Evolutionary conservation across 2,329 filamentous ascomycete species (phyloP).

Genomic region (Acrodontium crateriforme): DNA sequence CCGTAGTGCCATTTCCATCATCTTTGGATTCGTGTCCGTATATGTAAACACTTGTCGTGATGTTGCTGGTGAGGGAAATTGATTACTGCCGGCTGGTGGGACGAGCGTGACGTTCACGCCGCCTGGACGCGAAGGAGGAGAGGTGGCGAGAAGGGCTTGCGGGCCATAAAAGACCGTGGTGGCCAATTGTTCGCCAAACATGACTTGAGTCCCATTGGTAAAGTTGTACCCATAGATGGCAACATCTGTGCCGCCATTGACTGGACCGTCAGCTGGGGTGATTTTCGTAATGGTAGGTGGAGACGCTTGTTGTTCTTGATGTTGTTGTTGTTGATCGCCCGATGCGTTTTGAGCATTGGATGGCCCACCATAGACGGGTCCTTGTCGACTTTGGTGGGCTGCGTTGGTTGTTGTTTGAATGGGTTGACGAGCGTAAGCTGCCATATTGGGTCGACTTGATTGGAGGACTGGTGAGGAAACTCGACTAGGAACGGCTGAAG

Average conservation of each 20-base stretch:
- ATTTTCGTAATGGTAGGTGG: constrained; percentile 61
- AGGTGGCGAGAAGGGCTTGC: constrained; percentile 63
- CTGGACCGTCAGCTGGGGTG: constrained; percentile 70
- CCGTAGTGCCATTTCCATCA: constrained; percentile 43
- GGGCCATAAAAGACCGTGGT: constrained; percentile 71
- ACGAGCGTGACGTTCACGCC: constrained; percentile 55
- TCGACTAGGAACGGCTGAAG: constrained; percentile 43
- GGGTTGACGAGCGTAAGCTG: constrained; percentile 17
- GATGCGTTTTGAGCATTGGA: constrained; percentile 3
- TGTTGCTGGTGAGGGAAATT: neutral
- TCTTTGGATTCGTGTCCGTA: constrained; percentile 8
- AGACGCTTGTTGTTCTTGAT: constrained; percentile 1
- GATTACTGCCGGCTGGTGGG: constrained; percentile 7
- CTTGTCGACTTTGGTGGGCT: constrained; percentile 2
- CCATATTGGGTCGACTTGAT: constrained; percentile 19
- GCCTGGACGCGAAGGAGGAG: constrained; percentile 58
- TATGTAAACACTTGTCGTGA: constrained; percentile 21
- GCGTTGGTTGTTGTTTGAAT: constrained; percentile 17
- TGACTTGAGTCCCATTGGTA: constrained; percentile 64
- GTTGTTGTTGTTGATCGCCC: constrained; percentile 7
- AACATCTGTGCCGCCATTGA: constrained; percentile 73
- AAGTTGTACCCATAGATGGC: constrained; percentile 73
- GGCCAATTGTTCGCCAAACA: constrained; percentile 60
- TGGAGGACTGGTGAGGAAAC: constrained; percentile 54
- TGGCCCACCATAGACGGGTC: neutral